A percentile compares a stretch with the other conserved stretches of the same genome.
These are phyloP conservation scores for Castanea sativa DNA, from an alignment of 306 rosid species.

Conservation along the genomic window DNA sequence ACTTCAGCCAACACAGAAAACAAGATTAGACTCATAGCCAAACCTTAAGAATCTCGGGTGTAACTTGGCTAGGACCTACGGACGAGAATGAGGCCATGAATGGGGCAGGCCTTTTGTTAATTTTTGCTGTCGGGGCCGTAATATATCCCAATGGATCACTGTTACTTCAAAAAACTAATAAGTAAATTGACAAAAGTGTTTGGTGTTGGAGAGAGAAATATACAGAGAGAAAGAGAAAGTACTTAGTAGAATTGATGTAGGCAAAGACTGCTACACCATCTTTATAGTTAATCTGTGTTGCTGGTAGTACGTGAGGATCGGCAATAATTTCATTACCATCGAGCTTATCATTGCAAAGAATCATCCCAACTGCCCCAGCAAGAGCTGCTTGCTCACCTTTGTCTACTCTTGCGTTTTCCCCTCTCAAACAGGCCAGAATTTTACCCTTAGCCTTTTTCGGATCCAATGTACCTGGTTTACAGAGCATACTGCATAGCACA, in stretches of 20 bases:
- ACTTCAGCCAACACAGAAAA: background rate
- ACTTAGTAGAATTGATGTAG: constrained; percentile 59
- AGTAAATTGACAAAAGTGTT: background rate
- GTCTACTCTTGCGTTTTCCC: constrained; percentile 33
- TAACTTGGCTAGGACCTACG: constrained; percentile 53
- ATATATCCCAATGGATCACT: constrained; percentile 63
- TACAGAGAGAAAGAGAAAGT: constrained; percentile 3
- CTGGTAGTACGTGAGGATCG: constrained; percentile 58
- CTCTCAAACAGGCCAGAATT: constrained; percentile 64
- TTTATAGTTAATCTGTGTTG: constrained; percentile 46
- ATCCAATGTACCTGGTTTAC: constrained; percentile 44
- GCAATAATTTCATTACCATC: constrained; percentile 34
- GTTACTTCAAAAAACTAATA: background rate
- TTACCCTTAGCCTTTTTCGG: constrained; percentile 51
- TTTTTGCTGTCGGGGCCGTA: constrained; percentile 32
- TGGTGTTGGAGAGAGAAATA: background rate
- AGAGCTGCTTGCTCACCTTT: constrained; percentile 47
- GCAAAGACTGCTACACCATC: constrained; percentile 42
- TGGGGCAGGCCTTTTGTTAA: constrained; percentile 56
- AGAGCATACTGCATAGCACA: constrained; percentile 26
- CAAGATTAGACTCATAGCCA: background rate
- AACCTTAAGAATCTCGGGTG: constrained; percentile 62
- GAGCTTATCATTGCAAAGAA: constrained; percentile 49
- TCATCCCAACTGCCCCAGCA: constrained; percentile 78
- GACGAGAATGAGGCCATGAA: constrained; percentile 74